A percentile compares a stretch with the other conserved stretches of the same genome.
Conservation (phyloP, 768 basidiomycete genomes). For the Pulveroboletus sp. region DNA sequence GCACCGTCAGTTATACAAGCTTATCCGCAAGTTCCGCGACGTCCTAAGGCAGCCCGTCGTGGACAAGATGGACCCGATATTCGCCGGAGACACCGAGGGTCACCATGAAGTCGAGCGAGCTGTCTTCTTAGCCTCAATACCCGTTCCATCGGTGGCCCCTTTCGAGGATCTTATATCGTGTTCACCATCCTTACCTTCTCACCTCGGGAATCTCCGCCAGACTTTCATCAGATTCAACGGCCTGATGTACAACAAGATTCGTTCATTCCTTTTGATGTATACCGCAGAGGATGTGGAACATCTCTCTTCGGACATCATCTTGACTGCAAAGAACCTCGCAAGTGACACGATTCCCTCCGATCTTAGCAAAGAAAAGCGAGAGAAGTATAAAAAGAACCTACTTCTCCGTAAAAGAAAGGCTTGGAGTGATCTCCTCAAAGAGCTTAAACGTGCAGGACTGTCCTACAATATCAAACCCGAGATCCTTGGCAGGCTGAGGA, state of each 20-base stretch:
- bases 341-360: constrained; percentile 40
- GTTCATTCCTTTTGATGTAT: constrained; percentile 38
- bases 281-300: constrained; percentile 47
- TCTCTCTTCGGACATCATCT: constrained; percentile 60
- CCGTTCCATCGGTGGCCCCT: background rate
- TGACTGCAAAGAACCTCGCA: constrained; percentile 55
- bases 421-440: constrained; percentile 87
- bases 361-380: constrained; percentile 45
- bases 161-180: background rate
- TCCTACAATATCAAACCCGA: constrained; percentile 69
- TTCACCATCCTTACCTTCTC: constrained; percentile 22
- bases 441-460: constrained; percentile 77
- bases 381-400: constrained; percentile 67
- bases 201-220: constrained; percentile 45
- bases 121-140: background rate
- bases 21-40: constrained; percentile 88
- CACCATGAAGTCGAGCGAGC: constrained; percentile 8
- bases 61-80: constrained; percentile 36
- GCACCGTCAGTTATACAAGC: constrained; percentile 87
- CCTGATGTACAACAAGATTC: constrained; percentile 42
- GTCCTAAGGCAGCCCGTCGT: constrained; percentile 69
- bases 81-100: constrained; percentile 37
- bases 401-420: constrained; percentile 83
- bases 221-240: constrained; percentile 50
- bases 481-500: constrained; percentile 50